phyloP scores from a whole-genome alignment of 148 eudicot species.

The Beta vulgaris region DNA sequence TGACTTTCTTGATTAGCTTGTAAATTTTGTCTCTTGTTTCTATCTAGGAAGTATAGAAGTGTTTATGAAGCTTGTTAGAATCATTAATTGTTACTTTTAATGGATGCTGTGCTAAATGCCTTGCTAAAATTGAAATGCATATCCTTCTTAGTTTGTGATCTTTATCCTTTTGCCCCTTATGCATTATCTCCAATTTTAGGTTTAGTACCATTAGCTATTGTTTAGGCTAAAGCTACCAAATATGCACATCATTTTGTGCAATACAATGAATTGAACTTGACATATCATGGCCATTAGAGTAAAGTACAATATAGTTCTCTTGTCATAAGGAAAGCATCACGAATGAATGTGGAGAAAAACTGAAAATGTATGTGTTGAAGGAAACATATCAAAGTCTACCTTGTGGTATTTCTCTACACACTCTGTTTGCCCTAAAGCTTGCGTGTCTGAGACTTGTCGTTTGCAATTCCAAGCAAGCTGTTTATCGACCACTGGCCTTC shows the following conservation, averaged over 20 bases:
- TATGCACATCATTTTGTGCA: no score
- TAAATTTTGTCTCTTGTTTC: constrained; percentile 20
- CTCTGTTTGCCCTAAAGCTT: constrained; percentile 61
- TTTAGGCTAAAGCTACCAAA: not conserved
- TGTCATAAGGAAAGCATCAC: constrained; percentile 26
- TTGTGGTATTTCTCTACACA: constrained; percentile 77
- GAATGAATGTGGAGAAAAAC: constrained; percentile 4
- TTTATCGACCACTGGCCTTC: no score
- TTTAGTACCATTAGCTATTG: not conserved
- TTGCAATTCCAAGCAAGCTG: constrained; percentile 49
- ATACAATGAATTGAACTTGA: not conserved
- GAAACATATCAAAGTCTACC: constrained; percentile 51
- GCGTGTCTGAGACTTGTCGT: constrained; percentile 43
- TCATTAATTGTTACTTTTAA: not conserved
- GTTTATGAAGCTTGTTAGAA: not conserved
- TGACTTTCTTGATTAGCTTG: constrained; percentile 11
- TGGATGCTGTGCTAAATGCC: not conserved
- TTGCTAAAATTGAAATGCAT: not conserved
- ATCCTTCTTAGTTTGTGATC: not conserved
- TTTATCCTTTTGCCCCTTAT: not conserved
- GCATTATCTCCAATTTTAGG: no score
- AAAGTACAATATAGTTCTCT: constrained; percentile 26
- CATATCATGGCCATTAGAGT: not conserved
- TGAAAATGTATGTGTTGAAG: constrained; percentile 15
- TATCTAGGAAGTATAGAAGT: constrained; percentile 10